Percentiles rank a stretch among this genome's conserved stretches.
Evolutionary conservation across 768 basidiomycete genomes (phyloP).

Genomic region (Austroboletus eburneus): DNA sequence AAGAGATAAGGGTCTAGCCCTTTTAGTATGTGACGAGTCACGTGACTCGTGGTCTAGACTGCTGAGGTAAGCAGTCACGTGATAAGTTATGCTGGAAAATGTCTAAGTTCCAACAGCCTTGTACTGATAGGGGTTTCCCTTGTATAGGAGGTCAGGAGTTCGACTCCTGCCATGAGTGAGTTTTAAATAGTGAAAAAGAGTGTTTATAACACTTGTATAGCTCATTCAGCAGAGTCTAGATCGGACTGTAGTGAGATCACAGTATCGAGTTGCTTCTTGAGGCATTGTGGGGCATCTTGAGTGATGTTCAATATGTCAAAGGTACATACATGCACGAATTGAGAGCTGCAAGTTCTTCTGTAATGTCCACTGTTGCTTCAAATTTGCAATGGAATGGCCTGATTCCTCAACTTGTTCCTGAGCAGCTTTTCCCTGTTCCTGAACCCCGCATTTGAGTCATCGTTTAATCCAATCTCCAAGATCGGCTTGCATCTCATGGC

Average conservation of each 20-base stretch:
- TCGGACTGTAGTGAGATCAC: slow-evolving; percentile 23
- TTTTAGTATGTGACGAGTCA: no score
- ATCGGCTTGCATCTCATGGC: neutral
- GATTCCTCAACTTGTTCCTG: slow-evolving; percentile 13
- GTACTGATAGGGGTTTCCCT: no score
- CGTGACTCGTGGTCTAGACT: no score
- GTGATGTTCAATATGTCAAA: neutral
- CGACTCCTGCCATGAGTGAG: no score
- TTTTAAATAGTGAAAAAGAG: no score
- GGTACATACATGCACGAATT: slow-evolving; percentile 24
- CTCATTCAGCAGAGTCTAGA: slow-evolving; percentile 20
- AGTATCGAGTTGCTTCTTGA: slow-evolving; percentile 7
- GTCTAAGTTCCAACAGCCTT: no score
- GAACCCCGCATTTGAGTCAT: slow-evolving; percentile 15
- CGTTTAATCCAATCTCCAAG: slow-evolving; percentile 30
- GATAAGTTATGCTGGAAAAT: no score
- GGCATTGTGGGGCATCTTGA: neutral
- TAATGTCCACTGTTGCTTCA: slow-evolving; percentile 29
- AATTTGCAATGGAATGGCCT: slow-evolving; percentile 18
- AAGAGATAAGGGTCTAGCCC: no score
- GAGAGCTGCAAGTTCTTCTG: slow-evolving; percentile 33
- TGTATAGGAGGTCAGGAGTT: no score
- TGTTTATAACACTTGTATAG: slow-evolving; percentile 6
- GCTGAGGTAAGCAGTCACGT: no score
- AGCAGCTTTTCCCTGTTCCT: slow-evolving; percentile 12